phyloP scores from a whole-genome alignment of 306 rosid genomes.

The Trifolium dubium region DNA sequence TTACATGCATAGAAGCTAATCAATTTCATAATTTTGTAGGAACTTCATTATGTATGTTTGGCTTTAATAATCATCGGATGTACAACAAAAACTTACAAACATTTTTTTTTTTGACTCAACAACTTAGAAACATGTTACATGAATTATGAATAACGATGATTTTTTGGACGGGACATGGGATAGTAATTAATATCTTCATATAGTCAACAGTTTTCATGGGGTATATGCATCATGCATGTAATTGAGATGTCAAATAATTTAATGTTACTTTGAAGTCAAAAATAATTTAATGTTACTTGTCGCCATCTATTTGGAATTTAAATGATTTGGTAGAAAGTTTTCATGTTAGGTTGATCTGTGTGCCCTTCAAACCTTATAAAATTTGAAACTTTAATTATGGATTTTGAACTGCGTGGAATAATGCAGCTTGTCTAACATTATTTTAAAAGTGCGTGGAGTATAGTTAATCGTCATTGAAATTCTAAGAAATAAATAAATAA shows the following conservation, averaged over 20 bases:
- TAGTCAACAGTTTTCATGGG: not conserved
- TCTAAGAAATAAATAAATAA: too few relatives aligned
- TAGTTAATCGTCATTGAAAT: too few relatives aligned
- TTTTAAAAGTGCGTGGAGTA: not conserved
- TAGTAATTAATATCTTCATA: not conserved
- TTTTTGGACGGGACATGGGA: not conserved
- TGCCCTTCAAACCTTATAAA: slow-evolving; percentile 19
- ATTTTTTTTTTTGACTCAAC: too few relatives aligned
- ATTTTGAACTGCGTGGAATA: slow-evolving; percentile 2
- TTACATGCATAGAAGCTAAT: not conserved
- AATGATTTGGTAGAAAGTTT: not conserved
- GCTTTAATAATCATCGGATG: not conserved
- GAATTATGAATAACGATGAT: slow-evolving; percentile 11
- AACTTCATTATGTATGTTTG: not conserved
- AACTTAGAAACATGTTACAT: too few relatives aligned
- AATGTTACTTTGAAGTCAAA: not conserved
- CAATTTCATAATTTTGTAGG: not conserved
- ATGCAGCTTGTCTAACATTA: not conserved
- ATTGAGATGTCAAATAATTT: slow-evolving; percentile 14
- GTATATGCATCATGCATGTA: slow-evolving; percentile 23
- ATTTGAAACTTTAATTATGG: not conserved
- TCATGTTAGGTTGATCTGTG: not conserved
- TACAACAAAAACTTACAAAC: too few relatives aligned
- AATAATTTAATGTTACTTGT: slow-evolving; percentile 2
- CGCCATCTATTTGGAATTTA: not conserved